Conservation (phyloP, 2,329 filamentous ascomycete species). For the Cercospora citrullina region DNA sequence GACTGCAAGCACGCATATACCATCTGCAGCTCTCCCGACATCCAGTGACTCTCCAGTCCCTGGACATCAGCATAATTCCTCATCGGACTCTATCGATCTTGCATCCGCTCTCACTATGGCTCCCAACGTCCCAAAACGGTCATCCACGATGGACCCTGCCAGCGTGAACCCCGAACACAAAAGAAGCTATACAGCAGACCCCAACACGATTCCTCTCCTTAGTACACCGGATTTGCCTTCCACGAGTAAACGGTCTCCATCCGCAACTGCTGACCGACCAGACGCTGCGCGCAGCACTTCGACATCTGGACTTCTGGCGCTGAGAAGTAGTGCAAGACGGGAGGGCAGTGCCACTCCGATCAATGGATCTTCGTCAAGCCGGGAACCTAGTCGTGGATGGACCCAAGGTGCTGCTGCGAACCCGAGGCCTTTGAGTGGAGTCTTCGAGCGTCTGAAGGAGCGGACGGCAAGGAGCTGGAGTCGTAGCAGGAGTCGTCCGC, state of each 20-base stretch:
- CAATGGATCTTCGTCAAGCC: not conserved
- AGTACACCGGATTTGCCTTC: not conserved
- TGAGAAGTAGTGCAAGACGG: not conserved
- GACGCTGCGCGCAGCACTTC: slow-evolving; percentile 8
- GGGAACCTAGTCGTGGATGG: not conserved
- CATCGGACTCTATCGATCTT: not conserved
- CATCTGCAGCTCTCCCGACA: not conserved
- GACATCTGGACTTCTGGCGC: slow-evolving; percentile 1
- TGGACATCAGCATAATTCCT: not conserved
- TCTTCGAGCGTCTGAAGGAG: slow-evolving; percentile 21
- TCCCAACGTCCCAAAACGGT: not conserved
- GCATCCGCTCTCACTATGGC: not conserved
- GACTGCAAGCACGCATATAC: not conserved
- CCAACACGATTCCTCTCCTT: not conserved
- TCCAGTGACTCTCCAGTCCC: not conserved
- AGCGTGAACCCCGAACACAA: not conserved
- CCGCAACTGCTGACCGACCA: not conserved
- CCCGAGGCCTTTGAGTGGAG: slow-evolving; percentile 23
- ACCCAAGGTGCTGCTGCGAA: not conserved
- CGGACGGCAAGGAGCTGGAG: slow-evolving; percentile 20
- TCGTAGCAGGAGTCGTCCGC: slow-evolving; percentile 24
- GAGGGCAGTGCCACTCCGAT: slow-evolving; percentile 16
- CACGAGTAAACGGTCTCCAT: not conserved
- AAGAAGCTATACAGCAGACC: not conserved
- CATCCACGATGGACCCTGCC: not conserved